Conservation (phyloP, 768 basidiomycete species). For the Exidia glandulosa region DNA sequence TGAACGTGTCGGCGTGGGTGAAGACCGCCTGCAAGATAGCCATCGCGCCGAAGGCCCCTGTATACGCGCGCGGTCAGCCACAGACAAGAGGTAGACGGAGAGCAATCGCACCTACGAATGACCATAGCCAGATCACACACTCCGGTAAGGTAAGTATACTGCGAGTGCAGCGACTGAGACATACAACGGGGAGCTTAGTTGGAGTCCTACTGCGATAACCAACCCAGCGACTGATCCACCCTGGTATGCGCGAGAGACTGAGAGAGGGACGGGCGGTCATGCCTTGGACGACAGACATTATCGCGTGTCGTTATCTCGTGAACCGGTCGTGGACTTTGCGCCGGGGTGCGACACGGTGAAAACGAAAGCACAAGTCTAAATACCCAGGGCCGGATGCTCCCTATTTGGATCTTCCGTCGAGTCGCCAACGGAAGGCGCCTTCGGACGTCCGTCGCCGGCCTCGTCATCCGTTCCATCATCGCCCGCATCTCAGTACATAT, state of each 20-base stretch:
- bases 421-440: no score
- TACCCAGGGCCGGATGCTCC: no score
- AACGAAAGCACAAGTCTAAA: no score
- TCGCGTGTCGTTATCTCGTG: no score
- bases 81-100: background rate
- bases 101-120: conserved; percentile 33
- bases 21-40: conserved; percentile 40
- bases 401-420: no score
- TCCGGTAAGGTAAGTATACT: background rate
- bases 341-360: no score
- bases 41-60: conserved; percentile 34
- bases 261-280: no score
- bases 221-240: conserved; percentile 32
- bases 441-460: background rate
- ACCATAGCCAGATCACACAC: conserved; percentile 38
- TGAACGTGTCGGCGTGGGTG: conserved; percentile 36
- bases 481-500: background rate
- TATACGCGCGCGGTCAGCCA: background rate
- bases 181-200: conserved; percentile 15
- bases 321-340: no score
- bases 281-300: no score
- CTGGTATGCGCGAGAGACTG: conserved; percentile 26
- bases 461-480: background rate
- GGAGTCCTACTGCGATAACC: conserved; percentile 31
- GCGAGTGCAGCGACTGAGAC: background rate